Percentiles rank a stretch among this genome's conserved stretches.
phyloP scores from a whole-genome alignment of 1,284 basidiomycete genomes.

The Neotropicomus parvogracilis region DNA sequence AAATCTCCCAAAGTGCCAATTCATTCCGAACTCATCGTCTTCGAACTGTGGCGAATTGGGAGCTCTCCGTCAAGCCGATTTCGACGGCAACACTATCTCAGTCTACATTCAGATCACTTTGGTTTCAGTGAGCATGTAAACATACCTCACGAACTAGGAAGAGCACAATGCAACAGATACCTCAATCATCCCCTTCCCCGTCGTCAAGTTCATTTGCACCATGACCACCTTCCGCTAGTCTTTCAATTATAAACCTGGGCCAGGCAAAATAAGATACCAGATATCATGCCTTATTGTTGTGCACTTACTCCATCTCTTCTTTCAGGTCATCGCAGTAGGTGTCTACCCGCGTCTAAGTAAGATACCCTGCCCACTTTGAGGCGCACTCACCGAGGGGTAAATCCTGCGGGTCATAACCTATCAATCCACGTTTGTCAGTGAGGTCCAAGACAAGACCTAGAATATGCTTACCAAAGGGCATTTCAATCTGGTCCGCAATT shows the following conservation, averaged over 20 bases:
- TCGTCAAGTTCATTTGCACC: conserved; percentile 66
- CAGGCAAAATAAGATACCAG: conserved; percentile 10
- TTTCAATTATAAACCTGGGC: conserved; percentile 69
- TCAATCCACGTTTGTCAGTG: conserved; percentile 3
- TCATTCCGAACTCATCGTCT: too few species aligned
- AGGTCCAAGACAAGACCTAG: not conserved
- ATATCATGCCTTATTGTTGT: not conserved
- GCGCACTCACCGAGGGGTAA: conserved; percentile 60
- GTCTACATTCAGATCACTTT: too few species aligned
- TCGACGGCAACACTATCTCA: too few species aligned
- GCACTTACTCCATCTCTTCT: conserved; percentile 70
- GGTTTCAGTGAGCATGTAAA: too few species aligned
- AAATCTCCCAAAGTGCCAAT: too few species aligned
- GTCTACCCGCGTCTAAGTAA: conserved; percentile 44
- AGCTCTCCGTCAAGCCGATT: too few species aligned
- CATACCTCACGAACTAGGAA: too few species aligned
- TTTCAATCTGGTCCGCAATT: conserved; percentile 88
- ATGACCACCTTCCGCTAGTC: conserved; percentile 73
- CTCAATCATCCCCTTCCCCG: conserved; percentile 71
- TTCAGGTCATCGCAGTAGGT: conserved; percentile 81
- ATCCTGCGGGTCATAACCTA: conserved; percentile 60
- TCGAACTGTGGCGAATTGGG: too few species aligned
- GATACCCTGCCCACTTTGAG: not conserved
- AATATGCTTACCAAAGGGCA: conserved; percentile 67
- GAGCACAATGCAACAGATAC: not conserved